phyloP scores from a whole-genome alignment of 75 land plant species.

The Cryptomeria japonica region DNA sequence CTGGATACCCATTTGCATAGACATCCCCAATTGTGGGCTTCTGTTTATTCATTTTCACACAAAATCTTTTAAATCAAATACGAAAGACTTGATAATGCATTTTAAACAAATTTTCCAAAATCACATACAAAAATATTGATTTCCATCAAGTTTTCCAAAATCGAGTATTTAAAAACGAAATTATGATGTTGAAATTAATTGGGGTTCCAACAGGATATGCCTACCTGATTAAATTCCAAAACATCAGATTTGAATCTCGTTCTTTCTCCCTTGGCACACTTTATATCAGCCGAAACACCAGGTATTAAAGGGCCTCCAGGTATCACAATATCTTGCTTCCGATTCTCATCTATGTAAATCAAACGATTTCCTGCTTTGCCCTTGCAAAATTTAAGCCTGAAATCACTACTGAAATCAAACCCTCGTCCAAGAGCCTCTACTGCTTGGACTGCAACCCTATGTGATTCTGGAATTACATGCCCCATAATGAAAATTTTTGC shows the following conservation, averaged over 20 bases:
- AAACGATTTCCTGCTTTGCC: constrained; percentile 34
- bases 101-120: not conserved
- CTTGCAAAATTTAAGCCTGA: constrained; percentile 58
- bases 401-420: constrained; percentile 71
- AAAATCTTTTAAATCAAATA: not conserved
- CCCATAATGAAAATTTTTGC: not conserved
- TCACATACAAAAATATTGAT: not conserved
- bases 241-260: constrained; percentile 64
- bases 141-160: not conserved
- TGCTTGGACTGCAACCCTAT: constrained; percentile 37
- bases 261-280: constrained; percentile 69
- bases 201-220: not conserved
- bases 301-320: constrained; percentile 47
- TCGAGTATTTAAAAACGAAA: not conserved
- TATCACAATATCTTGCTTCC: constrained; percentile 37
- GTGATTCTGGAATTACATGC: not conserved
- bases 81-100: not conserved
- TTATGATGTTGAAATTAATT: not conserved
- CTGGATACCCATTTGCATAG: not conserved
- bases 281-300: constrained; percentile 50
- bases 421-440: constrained; percentile 63
- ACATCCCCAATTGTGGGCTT: not conserved
- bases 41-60: not conserved
- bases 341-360: constrained; percentile 50
- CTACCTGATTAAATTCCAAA: constrained; percentile 85